phyloP scores from a whole-genome alignment of 345 rosid genomes.

The Eucalyptus guilfoylei region DNA sequence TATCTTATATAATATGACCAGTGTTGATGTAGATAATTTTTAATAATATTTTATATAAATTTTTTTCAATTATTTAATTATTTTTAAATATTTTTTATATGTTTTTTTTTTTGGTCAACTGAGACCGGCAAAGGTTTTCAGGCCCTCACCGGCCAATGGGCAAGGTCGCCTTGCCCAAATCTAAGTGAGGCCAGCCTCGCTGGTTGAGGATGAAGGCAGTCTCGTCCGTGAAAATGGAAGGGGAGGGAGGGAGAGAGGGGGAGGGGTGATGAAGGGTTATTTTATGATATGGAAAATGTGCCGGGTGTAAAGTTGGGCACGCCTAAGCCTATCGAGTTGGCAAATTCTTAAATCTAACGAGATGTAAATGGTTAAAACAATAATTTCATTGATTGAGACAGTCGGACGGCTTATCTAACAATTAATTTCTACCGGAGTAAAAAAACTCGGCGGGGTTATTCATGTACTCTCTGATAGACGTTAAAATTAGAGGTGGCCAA shows the following conservation, averaged over 20 bases:
- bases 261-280: too few species aligned
- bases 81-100: too few species aligned
- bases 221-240: too few species aligned
- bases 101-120: too few species aligned
- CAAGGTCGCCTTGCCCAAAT: too few species aligned
- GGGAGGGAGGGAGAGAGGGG: too few species aligned
- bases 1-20: fast-evolving
- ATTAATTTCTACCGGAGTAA: not conserved
- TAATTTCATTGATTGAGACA: not conserved
- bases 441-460: not conserved
- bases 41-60: too few species aligned
- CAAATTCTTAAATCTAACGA: not conserved
- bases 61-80: fast-evolving
- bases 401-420: not conserved
- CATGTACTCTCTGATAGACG: not conserved
- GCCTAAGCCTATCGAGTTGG: not conserved
- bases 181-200: too few species aligned
- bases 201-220: too few species aligned
- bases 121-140: fast-evolving
- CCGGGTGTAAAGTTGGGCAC: not conserved
- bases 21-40: fast-evolving
- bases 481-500: not conserved
- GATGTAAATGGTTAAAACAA: not conserved
- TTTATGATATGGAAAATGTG: too few species aligned
- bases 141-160: too few species aligned